Base-by-base conservation (phyloP, 1,139 yeast species). In the Entelexis sorbosivorans region DNA sequence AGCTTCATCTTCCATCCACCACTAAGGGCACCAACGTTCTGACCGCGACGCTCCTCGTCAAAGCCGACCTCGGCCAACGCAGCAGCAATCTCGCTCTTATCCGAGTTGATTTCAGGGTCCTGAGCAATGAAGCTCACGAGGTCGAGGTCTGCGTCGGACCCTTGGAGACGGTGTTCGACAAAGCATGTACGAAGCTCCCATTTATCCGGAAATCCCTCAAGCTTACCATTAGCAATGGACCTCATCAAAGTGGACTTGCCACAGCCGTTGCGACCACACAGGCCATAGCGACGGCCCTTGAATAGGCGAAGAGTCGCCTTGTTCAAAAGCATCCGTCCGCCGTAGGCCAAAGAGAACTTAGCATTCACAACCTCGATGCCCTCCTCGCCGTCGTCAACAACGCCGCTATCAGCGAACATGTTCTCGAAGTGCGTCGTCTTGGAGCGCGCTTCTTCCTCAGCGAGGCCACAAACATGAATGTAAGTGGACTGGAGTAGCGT, bases 201-300 rank as follows among this genome's bases (percentile, higher is more conserved):
- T 62, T 88, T 82, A 59, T 87, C 82, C 38, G 98, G 98, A 79
- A 91, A 91, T 6, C 98, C 98, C 71, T 91, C 98, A 59, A 91
- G 77, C 72, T 91, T 96, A 54, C 97, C 98, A 65, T 87, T 87
- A 52, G 96, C 87, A 63, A 91, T 91, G 36, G 98, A 85, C 69
- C 98, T 79, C 97, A 91, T 89, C 64, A 91, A 74, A 19, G 98
- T 91, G 17, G 96, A 87, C 69, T 91, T 91, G 73, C 98, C 98
- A 54, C 96, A 96, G 77, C 98, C 98, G 68, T 91, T 91, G 71
- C 97, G 79, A 64, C 98, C 98, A 74, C 96, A 88, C 58, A 91
- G 77, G 73, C 98, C 98, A 65, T 91, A 91, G 68, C 98, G 79
- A 69, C 86, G 96, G 61, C 98, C 98, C 72, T 89, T 88, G 63